phyloP scores from a whole-genome alignment of 1,284 basidiomycete species.

The Sanghuangporus sanghuang region DNA sequence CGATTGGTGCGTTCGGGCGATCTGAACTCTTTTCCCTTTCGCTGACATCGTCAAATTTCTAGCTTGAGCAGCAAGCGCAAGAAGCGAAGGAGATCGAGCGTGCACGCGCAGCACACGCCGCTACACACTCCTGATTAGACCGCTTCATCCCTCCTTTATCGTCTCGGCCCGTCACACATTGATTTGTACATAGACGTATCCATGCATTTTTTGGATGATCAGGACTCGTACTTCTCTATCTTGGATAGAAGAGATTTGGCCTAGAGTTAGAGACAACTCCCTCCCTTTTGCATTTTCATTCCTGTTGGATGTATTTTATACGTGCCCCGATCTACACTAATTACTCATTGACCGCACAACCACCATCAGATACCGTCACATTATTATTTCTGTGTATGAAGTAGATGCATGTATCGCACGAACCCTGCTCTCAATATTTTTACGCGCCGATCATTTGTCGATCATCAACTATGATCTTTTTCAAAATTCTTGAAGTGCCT shows the following conservation, averaged over 20 bases:
- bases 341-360: not conserved
- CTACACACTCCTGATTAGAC: not conserved
- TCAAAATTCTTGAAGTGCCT: not conserved
- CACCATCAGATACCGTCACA: not conserved
- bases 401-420: not conserved
- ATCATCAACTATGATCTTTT: not conserved
- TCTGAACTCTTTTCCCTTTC: not conserved
- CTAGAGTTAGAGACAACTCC: not conserved
- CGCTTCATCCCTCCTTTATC: not conserved
- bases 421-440: not conserved
- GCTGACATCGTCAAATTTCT: not conserved
- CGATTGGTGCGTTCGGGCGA: slow-evolving; percentile 9
- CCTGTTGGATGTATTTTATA: not conserved
- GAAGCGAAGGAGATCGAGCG: slow-evolving; percentile 7
- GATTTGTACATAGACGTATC: not conserved
- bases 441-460: not conserved
- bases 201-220: not conserved
- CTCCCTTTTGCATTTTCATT: not conserved
- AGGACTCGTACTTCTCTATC: not conserved
- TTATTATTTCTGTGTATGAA: not conserved
- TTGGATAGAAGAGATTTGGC: not conserved
- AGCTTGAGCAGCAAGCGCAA: slow-evolving; percentile 13
- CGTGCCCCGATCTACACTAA: not conserved
- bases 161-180: not conserved
- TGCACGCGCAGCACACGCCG: slow-evolving; percentile 1